A percentile compares a stretch with the other conserved stretches of the same genome.
Evolutionary conservation across 2,329 filamentous ascomycete species (phyloP).

Genomic region (Chaetomium globosum): DNA sequence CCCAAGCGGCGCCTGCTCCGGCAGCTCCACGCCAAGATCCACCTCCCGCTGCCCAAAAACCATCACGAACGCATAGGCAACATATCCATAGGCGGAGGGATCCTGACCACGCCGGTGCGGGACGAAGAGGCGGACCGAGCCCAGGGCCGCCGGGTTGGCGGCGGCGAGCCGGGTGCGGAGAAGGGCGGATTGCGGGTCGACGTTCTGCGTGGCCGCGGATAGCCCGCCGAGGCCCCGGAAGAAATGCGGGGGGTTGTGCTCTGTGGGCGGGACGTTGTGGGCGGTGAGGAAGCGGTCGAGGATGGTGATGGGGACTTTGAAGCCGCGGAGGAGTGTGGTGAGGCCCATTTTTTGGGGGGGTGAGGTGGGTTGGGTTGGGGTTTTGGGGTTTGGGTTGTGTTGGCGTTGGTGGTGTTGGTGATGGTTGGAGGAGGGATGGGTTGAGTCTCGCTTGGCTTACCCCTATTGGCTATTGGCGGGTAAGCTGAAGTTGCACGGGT

Average conservation of each 20-base stretch:
- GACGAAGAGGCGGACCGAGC: conserved; percentile 18
- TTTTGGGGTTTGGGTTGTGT: neutral
- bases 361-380: neutral
- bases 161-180: conserved; percentile 12
- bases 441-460: too few species aligned
- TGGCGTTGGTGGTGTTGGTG: neutral
- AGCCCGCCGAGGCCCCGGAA: neutral
- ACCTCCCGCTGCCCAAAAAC: conserved; percentile 15
- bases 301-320: conserved; percentile 8
- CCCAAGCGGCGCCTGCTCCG: conserved; percentile 12
- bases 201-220: neutral
- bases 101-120: conserved; percentile 8
- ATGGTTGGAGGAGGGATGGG: too few species aligned
- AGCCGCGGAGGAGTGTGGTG: conserved; percentile 13
- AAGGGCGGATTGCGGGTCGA: conserved; percentile 16
- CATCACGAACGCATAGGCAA: conserved; percentile 14
- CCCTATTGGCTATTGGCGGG: too few species aligned
- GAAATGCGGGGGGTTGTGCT: neutral
- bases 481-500: too few species aligned
- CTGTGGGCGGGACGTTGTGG: neutral
- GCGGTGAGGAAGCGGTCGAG: conserved; percentile 5
- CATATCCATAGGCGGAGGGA: conserved; percentile 8
- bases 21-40: conserved; percentile 7
- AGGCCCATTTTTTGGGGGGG: conserved; percentile 7
- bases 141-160: neutral